Percentiles rank a stretch among this genome's conserved stretches.
Evolutionary conservation across 2,329 filamentous ascomycete genomes (phyloP).

Genomic region (Zasmidium cellare): DNA sequence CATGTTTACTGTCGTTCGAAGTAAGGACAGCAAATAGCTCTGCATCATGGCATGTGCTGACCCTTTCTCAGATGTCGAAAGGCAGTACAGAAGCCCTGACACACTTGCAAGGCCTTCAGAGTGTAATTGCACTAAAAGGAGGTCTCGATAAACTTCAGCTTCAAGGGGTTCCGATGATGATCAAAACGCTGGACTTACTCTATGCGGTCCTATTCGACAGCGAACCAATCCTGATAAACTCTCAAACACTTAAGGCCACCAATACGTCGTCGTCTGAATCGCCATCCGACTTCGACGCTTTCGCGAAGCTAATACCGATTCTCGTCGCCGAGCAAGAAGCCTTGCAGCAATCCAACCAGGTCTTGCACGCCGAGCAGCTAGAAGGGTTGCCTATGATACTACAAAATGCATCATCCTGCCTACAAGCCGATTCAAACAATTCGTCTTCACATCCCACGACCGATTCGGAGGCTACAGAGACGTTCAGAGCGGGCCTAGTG

Average conservation of each 20-base stretch:
- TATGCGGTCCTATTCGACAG: conserved; percentile 2
- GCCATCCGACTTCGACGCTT: neutral
- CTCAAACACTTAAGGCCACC: too few relatives aligned
- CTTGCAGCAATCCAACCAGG: neutral
- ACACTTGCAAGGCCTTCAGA: conserved; percentile 2
- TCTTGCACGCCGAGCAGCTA: neutral
- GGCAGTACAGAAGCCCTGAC: conserved; percentile 5
- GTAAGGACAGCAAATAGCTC: neutral
- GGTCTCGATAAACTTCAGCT: neutral
- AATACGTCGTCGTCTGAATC: neutral
- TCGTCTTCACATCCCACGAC: neutral
- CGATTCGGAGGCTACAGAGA: neutral
- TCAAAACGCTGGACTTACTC: conserved; percentile 3
- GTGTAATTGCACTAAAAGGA: neutral
- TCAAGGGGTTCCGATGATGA: neutral
- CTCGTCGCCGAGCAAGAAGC: neutral
- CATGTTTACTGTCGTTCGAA: conserved; percentile 5
- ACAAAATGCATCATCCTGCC: neutral
- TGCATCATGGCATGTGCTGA: neutral
- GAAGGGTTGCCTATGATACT: neutral
- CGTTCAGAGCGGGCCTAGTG: neutral
- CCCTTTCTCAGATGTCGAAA: neutral
- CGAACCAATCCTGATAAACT: neutral
- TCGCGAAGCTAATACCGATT: neutral
- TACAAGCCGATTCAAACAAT: neutral